Conservation (phyloP, 2,329 filamentous ascomycete genomes). For the Rasamsonia emersonii region DNA sequence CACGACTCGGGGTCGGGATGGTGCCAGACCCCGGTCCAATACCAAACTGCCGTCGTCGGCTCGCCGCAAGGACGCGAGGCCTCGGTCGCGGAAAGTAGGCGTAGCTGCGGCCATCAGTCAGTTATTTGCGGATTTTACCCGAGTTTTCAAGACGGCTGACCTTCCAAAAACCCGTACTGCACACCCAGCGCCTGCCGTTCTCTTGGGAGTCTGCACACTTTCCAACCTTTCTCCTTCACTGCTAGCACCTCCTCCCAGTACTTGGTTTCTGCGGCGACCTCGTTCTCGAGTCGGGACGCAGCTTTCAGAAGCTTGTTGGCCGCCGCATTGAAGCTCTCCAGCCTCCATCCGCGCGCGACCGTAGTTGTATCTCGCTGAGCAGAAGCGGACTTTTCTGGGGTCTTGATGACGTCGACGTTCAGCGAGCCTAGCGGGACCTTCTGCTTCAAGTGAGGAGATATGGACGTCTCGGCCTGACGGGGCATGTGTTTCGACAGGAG, state of each 20-base stretch:
- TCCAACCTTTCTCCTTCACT: constrained; percentile 79
- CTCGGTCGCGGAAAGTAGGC: constrained; percentile 55
- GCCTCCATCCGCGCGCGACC: constrained; percentile 61
- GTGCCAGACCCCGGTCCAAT: constrained; percentile 55
- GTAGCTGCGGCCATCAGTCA: constrained; percentile 33
- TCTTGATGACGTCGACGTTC: constrained; percentile 56
- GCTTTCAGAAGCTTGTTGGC: constrained; percentile 66
- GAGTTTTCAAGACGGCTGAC: constrained; percentile 24
- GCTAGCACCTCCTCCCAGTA: constrained; percentile 85
- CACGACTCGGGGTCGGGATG: constrained; percentile 50
- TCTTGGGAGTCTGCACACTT: constrained; percentile 66
- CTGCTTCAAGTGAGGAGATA: constrained; percentile 63
- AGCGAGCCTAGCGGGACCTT: constrained; percentile 66
- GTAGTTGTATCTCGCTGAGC: constrained; percentile 46
- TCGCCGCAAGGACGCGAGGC: constrained; percentile 71
- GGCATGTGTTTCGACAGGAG: constrained; percentile 75
- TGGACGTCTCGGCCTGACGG: constrained; percentile 57
- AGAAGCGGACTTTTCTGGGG: constrained; percentile 50
- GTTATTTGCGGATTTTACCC: not conserved
- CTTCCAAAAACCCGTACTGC: constrained; percentile 80
- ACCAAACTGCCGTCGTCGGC: constrained; percentile 65
- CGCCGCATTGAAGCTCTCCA: constrained; percentile 66
- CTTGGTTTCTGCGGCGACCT: constrained; percentile 69
- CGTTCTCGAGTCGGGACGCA: constrained; percentile 62
- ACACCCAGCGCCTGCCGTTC: constrained; percentile 71